Conservation (phyloP, 1,139 yeast genomes). For the Hansenula lynferdii region DNA sequence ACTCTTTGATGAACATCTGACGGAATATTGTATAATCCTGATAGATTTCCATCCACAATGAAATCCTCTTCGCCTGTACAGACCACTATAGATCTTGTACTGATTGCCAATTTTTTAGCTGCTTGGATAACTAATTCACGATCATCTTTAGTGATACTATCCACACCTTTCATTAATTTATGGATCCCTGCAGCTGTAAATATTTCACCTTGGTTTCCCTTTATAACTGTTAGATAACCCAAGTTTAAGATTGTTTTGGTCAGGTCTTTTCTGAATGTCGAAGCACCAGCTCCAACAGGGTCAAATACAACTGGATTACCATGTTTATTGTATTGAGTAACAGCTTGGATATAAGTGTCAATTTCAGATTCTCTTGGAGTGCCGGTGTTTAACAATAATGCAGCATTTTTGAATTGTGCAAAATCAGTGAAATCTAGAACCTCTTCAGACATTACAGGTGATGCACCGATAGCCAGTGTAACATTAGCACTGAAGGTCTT, state of each 20-base stretch:
- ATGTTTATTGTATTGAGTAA: slow-evolving; percentile 50
- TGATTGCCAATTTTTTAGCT: slow-evolving; percentile 50
- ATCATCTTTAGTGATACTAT: slow-evolving; percentile 38
- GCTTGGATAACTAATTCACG: slow-evolving; percentile 29
- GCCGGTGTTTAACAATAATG: slow-evolving; percentile 73
- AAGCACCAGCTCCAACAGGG: slow-evolving; percentile 94
- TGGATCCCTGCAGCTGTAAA: slow-evolving; percentile 37
- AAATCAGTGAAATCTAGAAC: slow-evolving; percentile 64
- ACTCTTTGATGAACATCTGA: slow-evolving; percentile 10
- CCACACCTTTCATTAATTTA: slow-evolving; percentile 69
- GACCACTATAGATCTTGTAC: slow-evolving; percentile 61
- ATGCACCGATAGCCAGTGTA: slow-evolving; percentile 79
- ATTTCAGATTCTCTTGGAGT: slow-evolving; percentile 50
- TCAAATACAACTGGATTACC: slow-evolving; percentile 72
- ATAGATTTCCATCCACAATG: slow-evolving; percentile 36
- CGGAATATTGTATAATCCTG: slow-evolving; percentile 22
- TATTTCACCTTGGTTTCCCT: slow-evolving; percentile 89
- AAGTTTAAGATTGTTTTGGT: slow-evolving; percentile 44
- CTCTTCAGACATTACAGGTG: slow-evolving; percentile 91
- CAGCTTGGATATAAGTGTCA: slow-evolving; percentile 45
- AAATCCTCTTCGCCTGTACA: slow-evolving; percentile 58
- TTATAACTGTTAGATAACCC: slow-evolving; percentile 67
- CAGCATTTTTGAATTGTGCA: slow-evolving; percentile 46
- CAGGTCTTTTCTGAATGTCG: slow-evolving; percentile 48
- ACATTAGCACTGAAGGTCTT: slow-evolving; percentile 87